Base-by-base conservation (phyloP, 768 basidiomycete species). In the Termitomyces titanicus region DNA sequence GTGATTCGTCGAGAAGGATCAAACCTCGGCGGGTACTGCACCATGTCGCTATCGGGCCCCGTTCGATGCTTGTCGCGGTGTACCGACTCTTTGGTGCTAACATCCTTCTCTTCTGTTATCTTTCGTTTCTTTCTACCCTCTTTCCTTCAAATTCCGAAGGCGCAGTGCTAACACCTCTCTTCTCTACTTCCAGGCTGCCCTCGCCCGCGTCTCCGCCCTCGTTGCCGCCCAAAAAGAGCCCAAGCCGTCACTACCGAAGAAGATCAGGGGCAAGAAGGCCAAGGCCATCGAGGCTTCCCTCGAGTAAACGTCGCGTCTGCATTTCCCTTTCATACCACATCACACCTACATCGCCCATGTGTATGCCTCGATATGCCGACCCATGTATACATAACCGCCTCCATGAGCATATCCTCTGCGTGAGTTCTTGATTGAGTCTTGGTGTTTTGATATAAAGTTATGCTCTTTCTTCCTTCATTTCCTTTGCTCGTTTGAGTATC, bases 1-100 rank as follows among this genome's bases (percentile, higher is more conserved):
- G 6, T 69, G 68, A 64, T 70, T 70, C 70, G 65, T 57, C 65
- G 42, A 76, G 78, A 78, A 66, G 78, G 81, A 83, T 85, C 86
- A 85, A 83, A 78, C 78, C 76, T 70, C 72, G 64, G 64, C 68
- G 75, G 76, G 74, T 69, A 80, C 57, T 75, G 76, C 79, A 74
- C 79, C 84, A 79, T 82, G 81, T 86, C 85, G 85, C 86, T 88
- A 88, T 88, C 86, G 85, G 85, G 70, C 74, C 70, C 77, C 83
- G 84, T 86, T 79, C 78, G 77, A 72, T 73, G 67, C 76, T 70
- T 68, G 55, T 66, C 79, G 85, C 81, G 80, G 78, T 47, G 67
- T 69, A 72, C 86, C 83, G 86, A 88, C 86, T 80, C 83, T 74
- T 81, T 85, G 85, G 79, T 77, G 80, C 77, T 84, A 56, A 88